A percentile compares a stretch with the other conserved stretches of the same genome.
Conservation (phyloP, 371 early-diverging fungal species). For the Mortierella sp. region DNA sequence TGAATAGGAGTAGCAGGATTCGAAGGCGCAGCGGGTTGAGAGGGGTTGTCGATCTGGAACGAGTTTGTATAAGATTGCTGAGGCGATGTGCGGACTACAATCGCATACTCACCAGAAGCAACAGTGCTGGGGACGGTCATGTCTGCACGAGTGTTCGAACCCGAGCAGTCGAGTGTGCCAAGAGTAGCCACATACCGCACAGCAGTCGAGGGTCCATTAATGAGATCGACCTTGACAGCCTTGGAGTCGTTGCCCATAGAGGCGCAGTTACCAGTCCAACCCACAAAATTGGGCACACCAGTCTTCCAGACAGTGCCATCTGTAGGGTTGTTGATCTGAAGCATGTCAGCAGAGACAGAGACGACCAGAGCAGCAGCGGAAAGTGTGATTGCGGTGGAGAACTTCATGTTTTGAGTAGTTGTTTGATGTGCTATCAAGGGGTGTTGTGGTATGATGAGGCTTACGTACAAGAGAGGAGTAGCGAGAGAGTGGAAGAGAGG, state of each 20-base stretch:
- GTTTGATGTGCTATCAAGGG: not conserved
- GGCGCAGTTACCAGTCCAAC: constrained; percentile 51
- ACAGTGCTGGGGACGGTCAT: constrained; percentile 44
- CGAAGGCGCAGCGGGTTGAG: constrained; percentile 19
- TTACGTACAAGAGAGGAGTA: constrained; percentile 2
- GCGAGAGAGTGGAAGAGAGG: constrained; percentile 3
- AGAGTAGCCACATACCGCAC: constrained; percentile 49
- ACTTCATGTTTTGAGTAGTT: constrained; percentile 28
- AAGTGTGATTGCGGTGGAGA: constrained; percentile 8
- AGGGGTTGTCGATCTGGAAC: constrained; percentile 42
- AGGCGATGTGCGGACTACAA: constrained; percentile 42
- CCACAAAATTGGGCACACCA: constrained; percentile 39
- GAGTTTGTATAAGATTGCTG: constrained; percentile 46
- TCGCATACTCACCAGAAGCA: constrained; percentile 39
- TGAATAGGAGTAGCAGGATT: not conserved
- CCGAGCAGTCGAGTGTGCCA: constrained; percentile 43
- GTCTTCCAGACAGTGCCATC: constrained; percentile 46
- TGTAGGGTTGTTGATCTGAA: constrained; percentile 51
- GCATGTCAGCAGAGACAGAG: constrained; percentile 40
- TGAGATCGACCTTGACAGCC: constrained; percentile 48
- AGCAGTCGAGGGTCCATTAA: constrained; percentile 40
- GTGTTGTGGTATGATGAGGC: not conserved
- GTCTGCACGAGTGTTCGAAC: constrained; percentile 40
- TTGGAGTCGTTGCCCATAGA: constrained; percentile 47
- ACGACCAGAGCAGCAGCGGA: constrained; percentile 17